phyloP scores from a whole-genome alignment of 305 asterid species.

The Ajuga reptans region DNA sequence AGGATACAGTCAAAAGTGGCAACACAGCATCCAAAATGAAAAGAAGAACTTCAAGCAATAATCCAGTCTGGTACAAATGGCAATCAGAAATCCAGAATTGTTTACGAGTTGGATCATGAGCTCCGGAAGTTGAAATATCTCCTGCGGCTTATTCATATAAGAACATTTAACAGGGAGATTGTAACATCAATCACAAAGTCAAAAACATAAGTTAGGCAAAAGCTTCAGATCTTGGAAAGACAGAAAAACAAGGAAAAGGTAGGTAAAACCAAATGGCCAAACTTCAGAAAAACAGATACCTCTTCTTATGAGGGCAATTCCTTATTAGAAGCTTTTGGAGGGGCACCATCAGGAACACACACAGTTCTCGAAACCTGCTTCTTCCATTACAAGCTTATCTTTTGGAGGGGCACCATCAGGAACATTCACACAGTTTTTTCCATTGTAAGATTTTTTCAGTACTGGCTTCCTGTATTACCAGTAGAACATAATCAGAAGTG shows the following conservation, averaged over 20 bases:
- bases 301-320: slow-evolving; percentile 55
- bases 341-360: slow-evolving; percentile 98
- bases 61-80: background rate
- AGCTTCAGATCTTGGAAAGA: background rate
- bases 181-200: background rate
- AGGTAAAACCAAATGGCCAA: background rate
- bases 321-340: slow-evolving; percentile 61
- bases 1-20: background rate
- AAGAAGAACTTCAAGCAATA: background rate
- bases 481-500: slow-evolving; percentile 17
- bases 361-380: slow-evolving; percentile 85
- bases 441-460: slow-evolving; percentile 74
- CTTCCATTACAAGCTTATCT: slow-evolving; percentile 98
- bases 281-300: slow-evolving; percentile 32
- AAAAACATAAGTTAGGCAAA: background rate
- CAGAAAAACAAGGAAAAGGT: background rate
- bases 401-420: slow-evolving; percentile 91
- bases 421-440: slow-evolving; percentile 94
- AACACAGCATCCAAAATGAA: background rate
- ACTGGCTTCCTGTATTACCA: slow-evolving; percentile 54
- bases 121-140: background rate
- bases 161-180: background rate
- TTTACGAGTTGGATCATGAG: slow-evolving; percentile 1
- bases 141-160: background rate
- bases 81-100: background rate